Conservation (phyloP, 176 grass and related monocot genomes). For the Dendrocalamus sinicus region DNA sequence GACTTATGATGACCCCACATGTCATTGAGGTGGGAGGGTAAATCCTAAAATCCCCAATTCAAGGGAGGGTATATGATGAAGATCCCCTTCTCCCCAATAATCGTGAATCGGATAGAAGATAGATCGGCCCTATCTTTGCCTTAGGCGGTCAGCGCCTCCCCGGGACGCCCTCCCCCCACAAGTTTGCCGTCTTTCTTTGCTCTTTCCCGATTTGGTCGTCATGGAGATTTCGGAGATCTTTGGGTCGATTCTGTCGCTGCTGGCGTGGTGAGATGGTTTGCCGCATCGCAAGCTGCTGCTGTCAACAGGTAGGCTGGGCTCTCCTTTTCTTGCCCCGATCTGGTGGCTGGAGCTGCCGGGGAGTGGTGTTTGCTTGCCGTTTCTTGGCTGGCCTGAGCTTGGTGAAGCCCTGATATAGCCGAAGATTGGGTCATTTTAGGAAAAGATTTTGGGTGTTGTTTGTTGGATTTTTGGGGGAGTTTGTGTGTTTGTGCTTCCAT, state of each 20-base stretch:
- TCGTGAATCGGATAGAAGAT: slow-evolving; percentile 47
- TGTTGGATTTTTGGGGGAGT: background rate
- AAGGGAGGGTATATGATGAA: too few species aligned
- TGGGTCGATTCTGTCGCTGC: slow-evolving; percentile 18
- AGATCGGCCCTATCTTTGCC: slow-evolving; percentile 51
- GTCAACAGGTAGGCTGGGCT: slow-evolving; percentile 37
- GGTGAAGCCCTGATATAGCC: slow-evolving; percentile 32
- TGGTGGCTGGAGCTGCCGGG: background rate
- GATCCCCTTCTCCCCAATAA: slow-evolving; percentile 43
- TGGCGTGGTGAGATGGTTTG: slow-evolving; percentile 52
- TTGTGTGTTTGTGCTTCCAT: slow-evolving; percentile 22
- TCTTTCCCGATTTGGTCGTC: background rate
- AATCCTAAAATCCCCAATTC: too few species aligned
- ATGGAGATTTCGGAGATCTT: slow-evolving; percentile 47
- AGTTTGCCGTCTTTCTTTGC: background rate
- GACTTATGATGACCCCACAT: too few species aligned
- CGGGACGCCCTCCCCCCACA: background rate
- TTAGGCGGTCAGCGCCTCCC: too few species aligned
- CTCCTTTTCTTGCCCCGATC: slow-evolving; percentile 35
- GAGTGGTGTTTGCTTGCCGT: slow-evolving; percentile 6
- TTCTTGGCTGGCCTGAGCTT: slow-evolving; percentile 22
- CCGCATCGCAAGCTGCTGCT: slow-evolving; percentile 46
- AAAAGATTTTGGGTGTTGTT: slow-evolving; percentile 5
- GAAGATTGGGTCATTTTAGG: slow-evolving; percentile 22
- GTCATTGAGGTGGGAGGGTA: too few species aligned